Evolutionary conservation across 2,329 filamentous ascomycete genomes (phyloP).

Genomic region (Cytospora piceae): DNA sequence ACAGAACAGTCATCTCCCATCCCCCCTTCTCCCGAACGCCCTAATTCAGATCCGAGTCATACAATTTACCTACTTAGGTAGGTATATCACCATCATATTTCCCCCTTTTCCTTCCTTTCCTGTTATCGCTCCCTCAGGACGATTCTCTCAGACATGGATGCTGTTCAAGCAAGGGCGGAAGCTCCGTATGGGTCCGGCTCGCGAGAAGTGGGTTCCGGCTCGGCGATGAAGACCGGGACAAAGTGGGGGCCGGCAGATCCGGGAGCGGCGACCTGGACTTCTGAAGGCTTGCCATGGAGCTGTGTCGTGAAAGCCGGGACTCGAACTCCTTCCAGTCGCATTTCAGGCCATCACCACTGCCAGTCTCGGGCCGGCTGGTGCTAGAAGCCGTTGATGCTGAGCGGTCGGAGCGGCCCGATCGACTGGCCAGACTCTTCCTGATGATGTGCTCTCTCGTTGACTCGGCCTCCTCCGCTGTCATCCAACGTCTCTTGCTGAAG

Average conservation of each 20-base stretch:
- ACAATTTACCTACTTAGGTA: not conserved
- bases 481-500: slow-evolving; percentile 35
- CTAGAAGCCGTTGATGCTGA: slow-evolving; percentile 19
- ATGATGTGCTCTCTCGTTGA: slow-evolving; percentile 46
- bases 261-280: slow-evolving; percentile 15
- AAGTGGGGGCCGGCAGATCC: slow-evolving; percentile 14
- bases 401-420: slow-evolving; percentile 29
- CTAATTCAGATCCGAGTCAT: not conserved
- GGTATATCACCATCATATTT: not conserved
- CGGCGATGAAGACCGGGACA: slow-evolving; percentile 25
- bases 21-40: not conserved
- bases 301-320: slow-evolving; percentile 36
- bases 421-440: slow-evolving; percentile 46
- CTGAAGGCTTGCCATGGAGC: slow-evolving; percentile 14
- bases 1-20: not conserved
- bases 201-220: slow-evolving; percentile 13
- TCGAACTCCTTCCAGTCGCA: slow-evolving; percentile 47
- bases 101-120: no score
- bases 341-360: slow-evolving; percentile 32
- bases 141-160: slow-evolving; percentile 18
- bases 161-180: slow-evolving; percentile 21
- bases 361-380: slow-evolving; percentile 10
- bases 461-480: slow-evolving; percentile 41
- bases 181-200: slow-evolving; percentile 9
- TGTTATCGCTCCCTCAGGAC: not conserved